Evolutionary conservation across 805 yeast genomes (phyloP), one percentile per base, ranked within the genome.

Genomic region (Candida pseudofarinosa): DNA sequence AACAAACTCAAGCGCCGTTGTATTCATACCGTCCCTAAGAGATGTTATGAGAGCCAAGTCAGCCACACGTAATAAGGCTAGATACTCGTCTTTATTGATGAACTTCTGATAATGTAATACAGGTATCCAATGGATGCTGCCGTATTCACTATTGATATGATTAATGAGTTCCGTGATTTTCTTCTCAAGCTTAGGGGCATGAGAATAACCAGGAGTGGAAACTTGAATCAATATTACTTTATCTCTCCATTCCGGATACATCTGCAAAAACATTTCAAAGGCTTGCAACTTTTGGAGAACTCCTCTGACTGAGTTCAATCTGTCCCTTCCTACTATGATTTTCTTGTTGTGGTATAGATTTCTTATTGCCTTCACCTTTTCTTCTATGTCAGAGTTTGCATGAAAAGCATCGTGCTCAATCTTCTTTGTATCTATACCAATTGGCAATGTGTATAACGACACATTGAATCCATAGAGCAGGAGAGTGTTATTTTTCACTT

Each of bases 1-100:
- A 36, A 90, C 93, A 61, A 80, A 93, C 63, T 93, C 99, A 45
- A 91, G 68, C 1, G 96, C 88, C 1, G 98, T 93, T 3, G 97
- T 88, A 66, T 89, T 91, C 85, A 91, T 89, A 44, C 97, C 97
- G 61, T 93, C 99, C 59, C 99, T 80, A 20, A 91, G 83, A 2
- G 95, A 83, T 0, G 97, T 88, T 49, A 89, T 86, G 42, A 93
- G 65, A 20, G 96, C 90, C 51, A 93, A 68, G 58, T 93, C 97
- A 0, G 98, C 98, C 13, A 80, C 90, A 48, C 96, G 74, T 43
- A 93, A 68, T 38, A 93, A 67, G 0, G 98, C 97, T 46, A 85
- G 71, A 62, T 93, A 93, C 62, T 91, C 98, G 44, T 85, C 93
- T 50, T 84, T 82, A 30, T 83, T 88, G 48, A 93, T 79, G 54